phyloP scores from a whole-genome alignment of 2,329 filamentous ascomycete genomes.

The Coniella lustricola region DNA sequence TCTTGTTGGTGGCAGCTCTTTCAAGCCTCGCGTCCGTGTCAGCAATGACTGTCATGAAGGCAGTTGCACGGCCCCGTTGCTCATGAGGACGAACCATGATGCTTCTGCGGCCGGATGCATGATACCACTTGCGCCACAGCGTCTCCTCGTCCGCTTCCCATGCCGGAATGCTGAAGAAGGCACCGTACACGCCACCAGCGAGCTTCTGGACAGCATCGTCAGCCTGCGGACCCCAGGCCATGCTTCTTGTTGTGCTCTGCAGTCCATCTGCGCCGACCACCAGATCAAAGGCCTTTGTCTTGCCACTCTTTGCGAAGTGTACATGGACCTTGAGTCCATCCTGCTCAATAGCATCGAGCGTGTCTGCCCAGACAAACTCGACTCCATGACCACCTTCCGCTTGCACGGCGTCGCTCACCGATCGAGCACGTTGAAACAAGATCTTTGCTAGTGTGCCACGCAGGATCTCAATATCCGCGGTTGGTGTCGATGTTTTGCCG shows the following conservation, averaged over 20 bases:
- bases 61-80: constrained; percentile 6
- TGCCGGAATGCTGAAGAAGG: constrained; percentile 34
- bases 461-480: constrained; percentile 31
- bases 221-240: constrained; percentile 25
- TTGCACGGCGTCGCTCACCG: constrained; percentile 4
- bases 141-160: constrained; percentile 18
- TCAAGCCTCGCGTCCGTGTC: constrained; percentile 22
- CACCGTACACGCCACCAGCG: constrained; percentile 24
- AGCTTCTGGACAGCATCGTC: constrained; percentile 24
- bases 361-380: constrained; percentile 24
- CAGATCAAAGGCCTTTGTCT: constrained; percentile 38
- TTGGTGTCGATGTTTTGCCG: constrained; percentile 26
- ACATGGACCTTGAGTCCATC: constrained; percentile 24
- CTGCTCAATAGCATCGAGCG: constrained; percentile 10
- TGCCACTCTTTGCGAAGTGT: constrained; percentile 36
- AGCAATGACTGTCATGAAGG: constrained; percentile 9
- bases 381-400: constrained; percentile 21
- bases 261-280: constrained; percentile 50
- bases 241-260: constrained; percentile 39
- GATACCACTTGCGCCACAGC: constrained; percentile 28
- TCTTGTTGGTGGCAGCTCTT: constrained; percentile 18
- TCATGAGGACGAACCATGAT: constrained; percentile 33
- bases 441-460: constrained; percentile 28
- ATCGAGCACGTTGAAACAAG: constrained; percentile 18
- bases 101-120: constrained; percentile 28